Conservation (phyloP, 805 yeast genomes). For the Nakazawaea populi region DNA sequence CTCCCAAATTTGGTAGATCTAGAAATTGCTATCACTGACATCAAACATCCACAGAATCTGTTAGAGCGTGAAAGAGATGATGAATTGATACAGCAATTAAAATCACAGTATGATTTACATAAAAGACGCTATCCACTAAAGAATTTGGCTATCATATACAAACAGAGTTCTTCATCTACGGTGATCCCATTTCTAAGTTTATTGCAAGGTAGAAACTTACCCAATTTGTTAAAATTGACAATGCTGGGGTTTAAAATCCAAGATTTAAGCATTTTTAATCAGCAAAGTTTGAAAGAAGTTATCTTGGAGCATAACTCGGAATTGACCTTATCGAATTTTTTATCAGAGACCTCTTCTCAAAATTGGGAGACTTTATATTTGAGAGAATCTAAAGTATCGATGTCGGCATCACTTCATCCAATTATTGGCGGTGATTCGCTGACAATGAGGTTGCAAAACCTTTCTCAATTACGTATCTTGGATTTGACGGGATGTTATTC, state of each 20-base stretch:
- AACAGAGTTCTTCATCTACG: not conserved
- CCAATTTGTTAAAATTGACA: not conserved
- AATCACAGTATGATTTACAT: not conserved
- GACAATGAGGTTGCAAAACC: not conserved
- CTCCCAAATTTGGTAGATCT: not conserved
- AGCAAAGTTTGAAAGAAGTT: not conserved
- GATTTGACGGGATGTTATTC: conserved; percentile 3
- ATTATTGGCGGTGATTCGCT: too few species aligned
- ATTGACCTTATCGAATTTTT: not conserved
- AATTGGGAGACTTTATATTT: conserved; percentile 1
- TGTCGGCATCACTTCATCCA: not conserved
- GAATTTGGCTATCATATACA: not conserved
- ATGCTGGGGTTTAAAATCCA: conserved; percentile 2
- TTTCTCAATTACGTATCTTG: not conserved
- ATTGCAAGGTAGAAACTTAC: not conserved
- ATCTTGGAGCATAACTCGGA: conserved; percentile 1
- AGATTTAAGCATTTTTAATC: not conserved
- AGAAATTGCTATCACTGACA: not conserved
- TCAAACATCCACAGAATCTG: not conserved
- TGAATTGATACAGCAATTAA: not conserved
- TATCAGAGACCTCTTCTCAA: not conserved
- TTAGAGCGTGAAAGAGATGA: not conserved
- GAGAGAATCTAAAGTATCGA: not conserved
- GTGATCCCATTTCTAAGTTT: not conserved
- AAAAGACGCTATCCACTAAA: not conserved